Base-by-base conservation (phyloP, 495 filamentous ascomycete species). In the Penicillium herquei region DNA sequence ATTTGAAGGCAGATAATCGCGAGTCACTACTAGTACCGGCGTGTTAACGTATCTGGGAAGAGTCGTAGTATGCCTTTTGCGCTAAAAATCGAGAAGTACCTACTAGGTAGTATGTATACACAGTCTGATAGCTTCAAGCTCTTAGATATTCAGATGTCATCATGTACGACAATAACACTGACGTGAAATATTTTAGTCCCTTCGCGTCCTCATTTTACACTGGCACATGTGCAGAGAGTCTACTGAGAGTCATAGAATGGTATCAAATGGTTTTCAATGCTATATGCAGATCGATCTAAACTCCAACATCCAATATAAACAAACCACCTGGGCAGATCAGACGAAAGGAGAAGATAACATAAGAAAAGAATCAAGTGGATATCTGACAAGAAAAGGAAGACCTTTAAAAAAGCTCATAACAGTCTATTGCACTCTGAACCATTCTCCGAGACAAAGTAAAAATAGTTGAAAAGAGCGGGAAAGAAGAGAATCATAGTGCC, bases 301-400 rank as follows among this genome's bases (percentile, higher is more conserved):
- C n/a, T 45, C n/a, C n/a, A n/a, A 52, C 32, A 33, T n/a, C 14
- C 40, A 14, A 46, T 45, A 39, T 30, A 39, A 54, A 37, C 34
- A 26, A 44, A 26, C 39, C 39, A 43, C 39, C 49, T 42, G 21
- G 37, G 21, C 46, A 49, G 6, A 13, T 17, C 9, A 18, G 21
- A 52, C 33, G 41, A 47, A 18, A n/a, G 33, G 45, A 16, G 13
- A 53, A 55, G 11, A 26, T 14, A 48, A 61, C 32, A 51, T 49
- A 37, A 47, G 49, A 46, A 46, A 48, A 41, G 21, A 39, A 59
- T 42, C 34, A 64, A 51, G 51, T 57, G 65, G 64, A 67, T 67
- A 67, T 67, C 64, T 49, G 64, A 64, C 55, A 59, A 55, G 17
- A n/a, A 43, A 33, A 21, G 12, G 17, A 48, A 31, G 16, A 6